These are phyloP conservation scores for Aspergillus amoenus DNA, from an alignment of 2,329 filamentous ascomycete genomes.

Conservation along the genomic window DNA sequence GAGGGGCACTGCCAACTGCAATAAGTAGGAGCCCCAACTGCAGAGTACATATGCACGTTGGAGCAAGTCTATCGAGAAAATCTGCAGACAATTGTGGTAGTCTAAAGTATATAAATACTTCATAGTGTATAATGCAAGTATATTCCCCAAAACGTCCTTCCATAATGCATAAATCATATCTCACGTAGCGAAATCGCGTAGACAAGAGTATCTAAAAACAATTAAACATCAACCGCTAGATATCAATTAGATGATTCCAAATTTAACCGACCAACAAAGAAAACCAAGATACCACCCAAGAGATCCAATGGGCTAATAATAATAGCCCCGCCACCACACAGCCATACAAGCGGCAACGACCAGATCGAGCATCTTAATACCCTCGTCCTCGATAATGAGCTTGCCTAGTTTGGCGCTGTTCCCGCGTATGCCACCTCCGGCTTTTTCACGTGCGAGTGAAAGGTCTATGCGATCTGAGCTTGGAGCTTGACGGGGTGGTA, in stretches of 20 bases:
- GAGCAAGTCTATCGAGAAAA: background rate
- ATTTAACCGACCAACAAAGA: background rate
- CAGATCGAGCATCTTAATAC: conserved; percentile 92
- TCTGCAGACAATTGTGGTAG: background rate
- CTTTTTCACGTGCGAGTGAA: conserved; percentile 75
- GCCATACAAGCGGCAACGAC: conserved; percentile 88
- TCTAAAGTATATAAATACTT: background rate
- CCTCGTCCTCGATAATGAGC: conserved; percentile 83
- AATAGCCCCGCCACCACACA: conserved; percentile 88
- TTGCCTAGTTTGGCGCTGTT: conserved; percentile 92
- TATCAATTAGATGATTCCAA: background rate
- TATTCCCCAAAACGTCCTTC: background rate
- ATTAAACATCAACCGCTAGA: background rate
- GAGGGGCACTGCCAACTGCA: background rate
- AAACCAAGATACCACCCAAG: background rate
- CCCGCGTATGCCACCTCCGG: conserved; percentile 81
- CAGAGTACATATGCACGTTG: background rate
- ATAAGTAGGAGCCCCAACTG: background rate
- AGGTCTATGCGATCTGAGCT: conserved; percentile 61
- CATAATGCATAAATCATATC: background rate
- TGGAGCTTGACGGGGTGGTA: conserved; percentile 25
- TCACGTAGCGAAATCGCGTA: background rate
- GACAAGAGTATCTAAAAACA: background rate
- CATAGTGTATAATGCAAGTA: background rate
- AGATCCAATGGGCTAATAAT: conserved; percentile 26